Base-by-base conservation (phyloP, 2,329 filamentous ascomycete species). In the Coniochaeta prunicola region DNA sequence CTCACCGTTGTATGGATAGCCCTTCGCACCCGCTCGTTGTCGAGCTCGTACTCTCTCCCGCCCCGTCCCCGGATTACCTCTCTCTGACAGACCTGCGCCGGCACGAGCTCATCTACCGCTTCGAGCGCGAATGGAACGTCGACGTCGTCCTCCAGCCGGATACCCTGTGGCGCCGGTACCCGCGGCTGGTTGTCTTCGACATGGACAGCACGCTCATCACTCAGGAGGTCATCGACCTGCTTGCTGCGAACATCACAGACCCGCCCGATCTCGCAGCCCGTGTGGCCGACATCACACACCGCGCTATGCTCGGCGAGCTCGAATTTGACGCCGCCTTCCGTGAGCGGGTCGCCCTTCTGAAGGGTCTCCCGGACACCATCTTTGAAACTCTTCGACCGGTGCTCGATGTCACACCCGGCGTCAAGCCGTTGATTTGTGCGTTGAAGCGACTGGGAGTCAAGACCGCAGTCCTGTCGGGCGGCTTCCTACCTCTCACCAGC, bases 121-220 rank as follows among this genome's bases (percentile, higher is more conserved):
- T 96, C 68, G 91, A 96, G 80, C 83, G 86, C 62, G 89, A 93
- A 71, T 96, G 91, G 90, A 92, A 92, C 68, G 87, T 94, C 42
- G 90, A 96, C 72, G 88, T 93, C 15, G 84, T 90, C 21, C 79
- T 96, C 62, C 90, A 96, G 72, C 74, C 74, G 42, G 90, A 93
- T 69, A 83, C 78, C 31, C 79, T 93, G 33, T 91, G 88, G 78
- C 81, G 91, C 60, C 83, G 88, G 30, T 85, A 96, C 73, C 92
- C 92, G 64, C 85, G 93, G 9, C 80, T 97, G 12, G 92, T 93
- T 3, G 91, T 97, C 33, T 99, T 99, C 69, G 94, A 99, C 73
- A 99, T 99, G 94, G 94, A 99, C 76, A 94, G 89, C 73, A 99
- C 94, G 0, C 82, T 99, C 61, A 97, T 99, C 71, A 89, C 93